These are phyloP conservation scores for Colletotrichum cordylinicola DNA, from an alignment of 2,329 filamentous ascomycete species.

Conservation along the genomic window DNA sequence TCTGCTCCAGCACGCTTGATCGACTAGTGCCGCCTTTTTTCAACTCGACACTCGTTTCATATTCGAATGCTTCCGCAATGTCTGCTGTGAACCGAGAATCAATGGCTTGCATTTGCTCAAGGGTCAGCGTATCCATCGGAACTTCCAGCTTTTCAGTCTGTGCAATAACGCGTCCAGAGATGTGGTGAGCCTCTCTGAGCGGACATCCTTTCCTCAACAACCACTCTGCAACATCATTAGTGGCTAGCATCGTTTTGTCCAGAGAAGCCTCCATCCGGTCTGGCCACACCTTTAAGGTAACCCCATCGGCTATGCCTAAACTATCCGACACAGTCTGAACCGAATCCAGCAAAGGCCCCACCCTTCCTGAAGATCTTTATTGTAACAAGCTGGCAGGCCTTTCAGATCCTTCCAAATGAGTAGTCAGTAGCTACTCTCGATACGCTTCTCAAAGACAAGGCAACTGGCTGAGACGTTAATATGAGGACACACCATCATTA, in stretches of 20 bases:
- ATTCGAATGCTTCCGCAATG: constrained; percentile 70
- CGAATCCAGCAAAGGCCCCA: constrained; percentile 78
- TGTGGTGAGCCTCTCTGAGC: constrained; percentile 81
- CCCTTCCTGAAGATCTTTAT: constrained; percentile 80
- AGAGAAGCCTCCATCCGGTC: constrained; percentile 76
- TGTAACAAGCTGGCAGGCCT: constrained; percentile 76
- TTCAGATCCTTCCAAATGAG: constrained; percentile 46
- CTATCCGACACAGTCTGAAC: constrained; percentile 77
- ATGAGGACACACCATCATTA: constrained; percentile 60
- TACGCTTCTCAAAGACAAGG: constrained; percentile 21
- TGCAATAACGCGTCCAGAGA: constrained; percentile 75
- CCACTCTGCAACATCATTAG: constrained; percentile 65
- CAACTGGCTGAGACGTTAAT: constrained; percentile 27
- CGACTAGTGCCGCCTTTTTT: constrained; percentile 76
- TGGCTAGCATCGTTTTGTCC: constrained; percentile 77
- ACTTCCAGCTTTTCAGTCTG: constrained; percentile 67
- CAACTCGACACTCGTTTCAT: constrained; percentile 75
- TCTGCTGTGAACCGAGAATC: constrained; percentile 72
- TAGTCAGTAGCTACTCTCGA: constrained; percentile 33
- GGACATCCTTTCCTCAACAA: constrained; percentile 70
- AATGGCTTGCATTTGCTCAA: constrained; percentile 71
- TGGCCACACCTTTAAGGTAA: constrained; percentile 70
- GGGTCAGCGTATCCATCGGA: constrained; percentile 72
- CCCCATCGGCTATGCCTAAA: constrained; percentile 76
- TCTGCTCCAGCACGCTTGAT: constrained; percentile 66